Evolutionary conservation across 768 basidiomycete species (phyloP), one percentile per base, ranked within the genome.

Genomic region (Leccinum arenicola): DNA sequence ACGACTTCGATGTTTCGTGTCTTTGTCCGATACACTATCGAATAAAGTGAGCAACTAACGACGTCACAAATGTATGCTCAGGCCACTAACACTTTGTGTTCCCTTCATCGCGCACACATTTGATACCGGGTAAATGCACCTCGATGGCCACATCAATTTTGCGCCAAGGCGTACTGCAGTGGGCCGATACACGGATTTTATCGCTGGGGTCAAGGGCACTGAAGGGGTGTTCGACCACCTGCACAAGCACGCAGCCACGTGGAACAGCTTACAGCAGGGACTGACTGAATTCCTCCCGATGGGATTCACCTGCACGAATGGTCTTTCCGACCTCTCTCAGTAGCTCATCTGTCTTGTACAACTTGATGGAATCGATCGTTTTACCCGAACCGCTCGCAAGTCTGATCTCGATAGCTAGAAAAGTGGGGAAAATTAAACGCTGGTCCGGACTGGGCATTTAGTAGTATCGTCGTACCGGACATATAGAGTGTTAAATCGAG

Each of bases 1-100:
- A 65, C 12, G 2, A 65, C 49, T 33, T 65, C 64, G 7, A 65
- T 6, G 31, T 38, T 54, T 66, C 36, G 36, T 17, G 1, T 3
- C 25, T 48, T 58, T 33, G 54, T 52, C 19, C 54, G 64, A 35
- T 65, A 58, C 1, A 17, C 64, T 66, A 27, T 36, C 6, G 27
- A 31, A 2, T 19, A 21, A 33, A 15, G 47, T 50, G n/a, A 62
- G 40, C 0, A 9, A 55, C 9, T 2, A 25, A 25, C n/a, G 27
- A 9, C 3, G 14, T 3, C 10, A 11, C 25, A 19, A 6, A 10
- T 31, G 47, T 21, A 8, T 17, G 9, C 40, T 43, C n/a, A 53
- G 43, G 50, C n/a, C 6, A 65, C 64, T 15, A 1, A 65, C 64
- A 51, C 56, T 27, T 43, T 6, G 17, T 11, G 9, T 52, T 54